These are phyloP conservation scores for Agroathelia rolfsii DNA, from an alignment of 1,284 basidiomycete species.

Conservation along the genomic window DNA sequence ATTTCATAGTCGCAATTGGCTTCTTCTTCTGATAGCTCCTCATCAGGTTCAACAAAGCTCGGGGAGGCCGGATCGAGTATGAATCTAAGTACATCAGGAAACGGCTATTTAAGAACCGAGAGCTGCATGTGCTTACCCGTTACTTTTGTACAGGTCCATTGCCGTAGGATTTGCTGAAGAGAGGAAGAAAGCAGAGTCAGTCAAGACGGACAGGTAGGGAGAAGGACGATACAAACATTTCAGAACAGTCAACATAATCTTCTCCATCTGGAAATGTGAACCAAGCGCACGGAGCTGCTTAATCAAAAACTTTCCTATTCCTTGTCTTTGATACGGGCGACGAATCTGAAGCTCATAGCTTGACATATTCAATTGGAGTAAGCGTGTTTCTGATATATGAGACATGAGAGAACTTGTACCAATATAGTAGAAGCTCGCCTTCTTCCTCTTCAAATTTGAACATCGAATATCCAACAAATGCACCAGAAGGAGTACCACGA, in stretches of 20 bases:
- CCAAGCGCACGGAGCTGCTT: conserved; percentile 40
- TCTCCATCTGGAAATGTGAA: conserved; percentile 45
- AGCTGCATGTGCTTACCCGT: conserved; percentile 33
- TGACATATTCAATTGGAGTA: conserved; percentile 3
- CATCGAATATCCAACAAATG: conserved; percentile 42
- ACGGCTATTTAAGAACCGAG: conserved; percentile 6
- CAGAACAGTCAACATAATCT: conserved; percentile 64
- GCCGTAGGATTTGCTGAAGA: conserved; percentile 44
- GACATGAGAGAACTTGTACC: conserved; percentile 31
- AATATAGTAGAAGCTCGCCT: conserved; percentile 50
- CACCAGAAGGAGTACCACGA: conserved; percentile 2
- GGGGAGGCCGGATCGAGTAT: conserved; percentile 43
- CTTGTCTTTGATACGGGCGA: conserved; percentile 30
- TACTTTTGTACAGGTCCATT: conserved; percentile 41
- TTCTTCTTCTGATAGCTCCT: conserved; percentile 20
- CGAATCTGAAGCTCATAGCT: conserved; percentile 70
- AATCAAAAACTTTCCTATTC: conserved; percentile 48
- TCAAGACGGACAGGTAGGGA: not conserved
- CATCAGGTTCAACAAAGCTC: conserved; percentile 26
- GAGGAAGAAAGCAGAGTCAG: conserved; percentile 2
- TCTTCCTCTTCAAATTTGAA: conserved; percentile 68
- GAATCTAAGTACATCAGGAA: conserved; percentile 32
- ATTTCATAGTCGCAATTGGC: conserved; percentile 46
- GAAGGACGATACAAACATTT: conserved; percentile 33
- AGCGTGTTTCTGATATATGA: too few relatives aligned